Percentiles rank a stretch among this genome's conserved stretches.
These are phyloP conservation scores for Xylariaceae sp. DNA, from an alignment of 2,329 filamentous ascomycete genomes.

Conservation along the genomic window DNA sequence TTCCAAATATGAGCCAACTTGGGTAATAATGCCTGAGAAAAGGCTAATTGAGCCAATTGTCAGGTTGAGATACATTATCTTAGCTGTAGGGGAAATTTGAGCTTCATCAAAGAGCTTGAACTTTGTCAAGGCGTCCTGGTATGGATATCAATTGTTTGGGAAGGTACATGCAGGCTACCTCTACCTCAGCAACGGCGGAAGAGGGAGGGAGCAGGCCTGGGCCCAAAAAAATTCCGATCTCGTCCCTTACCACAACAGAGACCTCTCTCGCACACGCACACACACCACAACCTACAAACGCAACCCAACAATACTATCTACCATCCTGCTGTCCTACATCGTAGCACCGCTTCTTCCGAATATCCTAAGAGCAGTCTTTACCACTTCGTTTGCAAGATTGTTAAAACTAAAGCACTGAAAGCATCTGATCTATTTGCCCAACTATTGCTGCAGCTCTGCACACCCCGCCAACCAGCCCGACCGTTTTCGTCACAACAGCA, in stretches of 20 bases:
- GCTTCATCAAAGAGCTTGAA: too few relatives aligned
- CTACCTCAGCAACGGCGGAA: background rate
- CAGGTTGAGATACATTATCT: too few relatives aligned
- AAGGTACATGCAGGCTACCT: background rate
- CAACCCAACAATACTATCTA: constrained; percentile 1
- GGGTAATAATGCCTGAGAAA: too few relatives aligned
- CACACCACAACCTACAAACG: constrained; percentile 3
- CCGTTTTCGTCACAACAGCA: constrained; percentile 13
- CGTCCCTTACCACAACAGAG: constrained; percentile 10
- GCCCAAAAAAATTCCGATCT: constrained; percentile 16
- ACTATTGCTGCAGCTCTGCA: background rate
- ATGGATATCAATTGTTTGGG: too few relatives aligned
- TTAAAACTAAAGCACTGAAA: background rate
- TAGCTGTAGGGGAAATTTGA: too few relatives aligned
- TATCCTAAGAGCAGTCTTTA: background rate
- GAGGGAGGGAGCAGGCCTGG: constrained; percentile 2
- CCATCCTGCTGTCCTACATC: too few relatives aligned
- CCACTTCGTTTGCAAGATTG: background rate
- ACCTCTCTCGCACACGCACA: background rate
- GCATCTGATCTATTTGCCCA: too few relatives aligned
- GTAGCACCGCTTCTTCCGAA: too few relatives aligned
- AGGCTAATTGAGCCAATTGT: too few relatives aligned
- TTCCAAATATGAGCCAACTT: too few relatives aligned
- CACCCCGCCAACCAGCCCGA: constrained; percentile 15
- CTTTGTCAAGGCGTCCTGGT: too few relatives aligned